A percentile compares a stretch with the other conserved stretches of the same genome.
These are phyloP conservation scores for Cladosporium austrohemisphaericum DNA, from an alignment of 2,329 filamentous ascomycete species.

Conservation along the genomic window DNA sequence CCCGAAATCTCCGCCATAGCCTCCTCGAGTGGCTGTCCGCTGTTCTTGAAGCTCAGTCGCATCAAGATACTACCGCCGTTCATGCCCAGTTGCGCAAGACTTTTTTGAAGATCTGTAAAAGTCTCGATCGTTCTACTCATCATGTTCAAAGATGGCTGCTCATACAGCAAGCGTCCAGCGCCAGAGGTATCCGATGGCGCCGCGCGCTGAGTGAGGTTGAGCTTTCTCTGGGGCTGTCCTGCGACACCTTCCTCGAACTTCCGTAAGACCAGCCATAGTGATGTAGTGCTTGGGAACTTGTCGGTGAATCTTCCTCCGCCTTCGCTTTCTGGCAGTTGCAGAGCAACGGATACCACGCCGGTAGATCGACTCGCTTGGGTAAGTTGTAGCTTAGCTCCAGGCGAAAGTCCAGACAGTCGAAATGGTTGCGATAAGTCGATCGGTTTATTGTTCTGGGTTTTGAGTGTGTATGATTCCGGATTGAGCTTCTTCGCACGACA, in stretches of 20 bases:
- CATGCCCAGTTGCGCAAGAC: slow-evolving; percentile 78
- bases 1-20: slow-evolving; percentile 77
- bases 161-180: slow-evolving; percentile 75
- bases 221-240: slow-evolving; percentile 49
- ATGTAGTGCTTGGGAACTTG: slow-evolving; percentile 83
- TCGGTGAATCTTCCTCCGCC: slow-evolving; percentile 69
- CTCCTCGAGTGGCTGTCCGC: slow-evolving; percentile 74
- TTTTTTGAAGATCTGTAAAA: slow-evolving; percentile 83
- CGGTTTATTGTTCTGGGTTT: slow-evolving; percentile 82
- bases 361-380: slow-evolving; percentile 82
- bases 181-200: slow-evolving; percentile 60
- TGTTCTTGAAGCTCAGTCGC: slow-evolving; percentile 70
- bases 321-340: slow-evolving; percentile 75
- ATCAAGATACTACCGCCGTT: slow-evolving; percentile 79
- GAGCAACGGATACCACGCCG: slow-evolving; percentile 79
- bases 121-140: slow-evolving; percentile 74
- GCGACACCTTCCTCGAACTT: slow-evolving; percentile 78
- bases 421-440: slow-evolving; percentile 83
- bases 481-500: slow-evolving; percentile 75
- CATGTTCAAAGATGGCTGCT: slow-evolving; percentile 78
- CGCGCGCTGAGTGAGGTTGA: slow-evolving; percentile 80
- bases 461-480: slow-evolving; percentile 72
- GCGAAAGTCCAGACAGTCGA: slow-evolving; percentile 73
- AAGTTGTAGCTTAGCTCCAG: slow-evolving; percentile 89
- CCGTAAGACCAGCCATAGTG: slow-evolving; percentile 83